phyloP scores from a whole-genome alignment of 73 alveolate genomes.

The Tetrahymena elliotti region DNA sequence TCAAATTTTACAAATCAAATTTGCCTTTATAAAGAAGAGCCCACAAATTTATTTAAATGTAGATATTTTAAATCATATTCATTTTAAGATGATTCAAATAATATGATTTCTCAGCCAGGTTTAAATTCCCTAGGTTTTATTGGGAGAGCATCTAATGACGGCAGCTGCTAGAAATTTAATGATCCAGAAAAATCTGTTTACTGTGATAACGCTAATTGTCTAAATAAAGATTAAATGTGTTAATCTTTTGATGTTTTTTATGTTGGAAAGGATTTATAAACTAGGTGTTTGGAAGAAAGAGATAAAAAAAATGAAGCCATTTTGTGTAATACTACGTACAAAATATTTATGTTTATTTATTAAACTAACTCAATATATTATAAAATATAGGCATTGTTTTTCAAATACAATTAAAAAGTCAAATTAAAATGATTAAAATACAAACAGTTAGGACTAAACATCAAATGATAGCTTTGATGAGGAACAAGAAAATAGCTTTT shows the following conservation, averaged over 20 bases:
- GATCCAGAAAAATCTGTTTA: background rate
- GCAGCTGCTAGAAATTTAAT: background rate
- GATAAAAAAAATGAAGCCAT: background rate
- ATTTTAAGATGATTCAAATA: background rate
- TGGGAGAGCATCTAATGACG: background rate
- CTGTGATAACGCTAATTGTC: background rate
- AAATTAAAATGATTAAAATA: no score
- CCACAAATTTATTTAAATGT: background rate
- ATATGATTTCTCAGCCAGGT: background rate
- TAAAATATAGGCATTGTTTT: background rate
- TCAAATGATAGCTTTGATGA: no score
- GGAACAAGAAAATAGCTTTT: no score
- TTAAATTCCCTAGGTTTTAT: background rate
- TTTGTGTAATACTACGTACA: background rate
- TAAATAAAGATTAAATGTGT: background rate
- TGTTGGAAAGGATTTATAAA: background rate
- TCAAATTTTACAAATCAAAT: background rate
- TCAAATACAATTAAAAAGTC: background rate
- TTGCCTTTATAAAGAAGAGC: background rate
- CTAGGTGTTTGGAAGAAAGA: background rate
- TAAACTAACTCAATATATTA: no score
- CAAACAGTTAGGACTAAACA: no score
- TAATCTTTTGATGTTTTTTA: background rate
- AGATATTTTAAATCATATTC: background rate
- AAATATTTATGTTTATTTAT: no score